phyloP scores from a whole-genome alignment of 2,329 filamentous ascomycete species.

The Verticillium isaacii region DNA sequence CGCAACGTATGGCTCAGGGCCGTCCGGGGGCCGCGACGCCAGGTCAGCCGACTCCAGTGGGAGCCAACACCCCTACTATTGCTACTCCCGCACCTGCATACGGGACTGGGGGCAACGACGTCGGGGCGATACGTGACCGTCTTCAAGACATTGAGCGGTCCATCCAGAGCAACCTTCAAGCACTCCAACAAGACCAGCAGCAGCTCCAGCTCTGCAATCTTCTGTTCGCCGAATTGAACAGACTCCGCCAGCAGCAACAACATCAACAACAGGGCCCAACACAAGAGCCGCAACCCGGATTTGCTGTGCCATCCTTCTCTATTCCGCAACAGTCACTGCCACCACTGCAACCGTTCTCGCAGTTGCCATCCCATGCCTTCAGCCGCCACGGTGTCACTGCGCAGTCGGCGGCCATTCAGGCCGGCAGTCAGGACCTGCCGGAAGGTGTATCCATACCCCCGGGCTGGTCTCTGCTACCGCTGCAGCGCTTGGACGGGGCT shows the following conservation, averaged over 20 bases:
- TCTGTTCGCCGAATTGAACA: slow-evolving; percentile 62
- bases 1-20: slow-evolving; percentile 54
- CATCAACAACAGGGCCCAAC: slow-evolving; percentile 20
- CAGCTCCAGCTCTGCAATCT: slow-evolving; percentile 66
- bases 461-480: slow-evolving; percentile 60
- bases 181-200: slow-evolving; percentile 57
- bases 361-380: slow-evolving; percentile 5
- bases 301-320: slow-evolving; percentile 7
- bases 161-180: slow-evolving; percentile 61
- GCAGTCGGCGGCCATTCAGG: slow-evolving; percentile 47
- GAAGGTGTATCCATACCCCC: slow-evolving; percentile 59
- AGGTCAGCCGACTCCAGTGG: background rate
- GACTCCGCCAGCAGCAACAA: slow-evolving; percentile 52
- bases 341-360: slow-evolving; percentile 4
- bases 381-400: slow-evolving; percentile 42
- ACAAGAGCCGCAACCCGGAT: slow-evolving; percentile 10
- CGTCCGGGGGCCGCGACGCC: slow-evolving; percentile 14
- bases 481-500: slow-evolving; percentile 48
- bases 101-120: slow-evolving; percentile 19
- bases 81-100: slow-evolving; percentile 14
- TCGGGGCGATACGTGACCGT: slow-evolving; percentile 51
- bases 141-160: slow-evolving; percentile 64
- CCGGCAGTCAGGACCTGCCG: slow-evolving; percentile 57
- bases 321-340: slow-evolving; percentile 5
- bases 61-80: slow-evolving; percentile 2